phyloP scores from a whole-genome alignment of 2,329 filamentous ascomycete genomes.

The Chrysosphaeria jannelii region DNA sequence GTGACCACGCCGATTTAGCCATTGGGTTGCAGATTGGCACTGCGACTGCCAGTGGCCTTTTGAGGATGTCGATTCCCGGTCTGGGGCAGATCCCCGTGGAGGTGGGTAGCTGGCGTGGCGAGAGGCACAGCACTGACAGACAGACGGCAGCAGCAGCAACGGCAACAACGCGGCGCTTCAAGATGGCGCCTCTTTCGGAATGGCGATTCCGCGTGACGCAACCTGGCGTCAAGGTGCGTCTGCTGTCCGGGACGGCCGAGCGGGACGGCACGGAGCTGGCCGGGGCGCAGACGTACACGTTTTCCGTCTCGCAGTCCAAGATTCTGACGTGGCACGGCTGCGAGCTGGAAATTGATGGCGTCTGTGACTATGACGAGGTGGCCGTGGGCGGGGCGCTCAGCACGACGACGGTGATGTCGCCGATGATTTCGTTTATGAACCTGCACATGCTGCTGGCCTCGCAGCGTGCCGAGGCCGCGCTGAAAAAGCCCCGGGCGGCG shows the following conservation, averaged over 20 bases:
- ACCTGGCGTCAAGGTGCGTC: conserved; percentile 18
- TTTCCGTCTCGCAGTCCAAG: conserved; percentile 57
- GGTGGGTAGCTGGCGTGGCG: conserved; percentile 9
- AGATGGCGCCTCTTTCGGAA: conserved; percentile 34
- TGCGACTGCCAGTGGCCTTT: too few species aligned
- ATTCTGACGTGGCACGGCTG: conserved; percentile 86
- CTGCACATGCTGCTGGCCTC: conserved; percentile 64
- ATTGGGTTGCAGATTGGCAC: too few species aligned
- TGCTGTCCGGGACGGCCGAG: conserved; percentile 62
- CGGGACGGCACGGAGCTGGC: conserved; percentile 88
- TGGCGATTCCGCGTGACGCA: conserved; percentile 48
- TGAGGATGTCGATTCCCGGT: conserved; percentile 47
- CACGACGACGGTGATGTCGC: conserved; percentile 15
- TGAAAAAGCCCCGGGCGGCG: conserved; percentile 8
- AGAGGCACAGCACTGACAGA: too few species aligned
- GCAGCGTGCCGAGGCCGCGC: conserved; percentile 29
- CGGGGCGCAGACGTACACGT: conserved; percentile 46
- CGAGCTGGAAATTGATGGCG: conserved; percentile 44
- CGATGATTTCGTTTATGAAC: conserved; percentile 54
- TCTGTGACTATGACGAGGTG: conserved; percentile 29
- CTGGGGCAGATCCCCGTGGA: conserved; percentile 34
- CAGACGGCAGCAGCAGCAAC: neutral
- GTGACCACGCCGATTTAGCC: too few species aligned
- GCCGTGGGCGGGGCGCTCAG: conserved; percentile 7
- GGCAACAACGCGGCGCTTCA: conserved; percentile 11